These are phyloP conservation scores for Candida cerambycidarum DNA, from an alignment of 805 yeast genomes.

Conservation along the genomic window DNA sequence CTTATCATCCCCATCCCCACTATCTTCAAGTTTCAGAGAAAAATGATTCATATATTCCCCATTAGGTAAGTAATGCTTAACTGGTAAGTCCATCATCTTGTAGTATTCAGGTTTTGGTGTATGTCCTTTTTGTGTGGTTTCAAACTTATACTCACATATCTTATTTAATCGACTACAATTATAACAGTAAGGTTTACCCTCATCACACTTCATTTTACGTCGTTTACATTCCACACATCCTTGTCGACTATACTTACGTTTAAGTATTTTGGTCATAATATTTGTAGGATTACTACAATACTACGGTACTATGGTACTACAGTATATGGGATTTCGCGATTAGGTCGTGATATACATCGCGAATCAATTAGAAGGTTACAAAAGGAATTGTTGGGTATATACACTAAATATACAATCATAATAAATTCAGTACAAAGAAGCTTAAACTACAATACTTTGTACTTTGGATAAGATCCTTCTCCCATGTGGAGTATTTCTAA, in stretches of 20 bases:
- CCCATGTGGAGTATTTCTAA: slow-evolving; percentile 94
- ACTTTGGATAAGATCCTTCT: slow-evolving; percentile 79
- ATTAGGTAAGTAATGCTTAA: slow-evolving; percentile 14
- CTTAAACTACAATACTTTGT: slow-evolving; percentile 21
- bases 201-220: slow-evolving; percentile 46
- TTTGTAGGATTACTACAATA: no score
- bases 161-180: slow-evolving; percentile 38
- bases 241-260: slow-evolving; percentile 38
- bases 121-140: not conserved
- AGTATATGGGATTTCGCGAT: no score
- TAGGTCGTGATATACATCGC: no score
- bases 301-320: no score
- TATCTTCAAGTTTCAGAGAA: slow-evolving; percentile 1
- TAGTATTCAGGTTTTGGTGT: not conserved
- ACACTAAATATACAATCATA: slow-evolving; percentile 11
- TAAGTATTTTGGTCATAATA: slow-evolving; percentile 21
- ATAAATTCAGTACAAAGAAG: no score
- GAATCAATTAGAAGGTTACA: no score
- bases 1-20: not conserved
- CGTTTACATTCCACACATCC: slow-evolving; percentile 47
- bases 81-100: slow-evolving; percentile 5
- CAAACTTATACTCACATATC: slow-evolving; percentile 24
- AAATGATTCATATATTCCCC: slow-evolving; percentile 15
- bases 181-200: slow-evolving; percentile 34
- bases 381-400: slow-evolving; percentile 4